Evolutionary conservation across 352 stramenopile species (phyloP).

Genomic region (Globisporangium paroecandrum): DNA sequence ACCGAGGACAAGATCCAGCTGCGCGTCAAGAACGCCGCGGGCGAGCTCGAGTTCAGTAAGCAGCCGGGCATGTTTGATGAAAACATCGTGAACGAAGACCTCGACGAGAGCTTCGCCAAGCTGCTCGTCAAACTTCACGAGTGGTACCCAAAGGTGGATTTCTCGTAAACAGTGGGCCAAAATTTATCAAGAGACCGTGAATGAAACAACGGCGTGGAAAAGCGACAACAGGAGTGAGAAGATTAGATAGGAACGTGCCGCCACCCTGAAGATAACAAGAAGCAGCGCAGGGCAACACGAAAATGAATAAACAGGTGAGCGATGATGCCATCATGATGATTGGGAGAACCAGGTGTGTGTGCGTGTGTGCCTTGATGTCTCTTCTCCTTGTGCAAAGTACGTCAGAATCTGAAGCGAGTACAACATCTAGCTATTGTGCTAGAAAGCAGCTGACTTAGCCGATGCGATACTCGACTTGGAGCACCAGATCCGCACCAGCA

Average conservation of each 20-base stretch:
- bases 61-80: slow-evolving; percentile 85
- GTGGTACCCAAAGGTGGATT: slow-evolving; percentile 72
- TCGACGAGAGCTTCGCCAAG: slow-evolving; percentile 79
- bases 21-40: slow-evolving; percentile 90
- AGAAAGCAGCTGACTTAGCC: neutral
- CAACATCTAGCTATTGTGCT: too few species aligned
- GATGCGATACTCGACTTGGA: slow-evolving; percentile 43
- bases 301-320: slow-evolving; percentile 10
- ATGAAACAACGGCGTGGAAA: neutral
- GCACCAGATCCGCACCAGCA: slow-evolving; percentile 20
- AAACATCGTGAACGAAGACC: slow-evolving; percentile 86
- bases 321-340: neutral
- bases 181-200: neutral
- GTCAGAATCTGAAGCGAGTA: neutral
- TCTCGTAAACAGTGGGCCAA: slow-evolving; percentile 28
- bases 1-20: slow-evolving; percentile 94
- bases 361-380: neutral
- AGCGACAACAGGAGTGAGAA: neutral
- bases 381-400: neutral
- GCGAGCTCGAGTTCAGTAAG: slow-evolving; percentile 91
- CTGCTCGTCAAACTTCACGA: slow-evolving; percentile 63
- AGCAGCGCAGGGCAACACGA: neutral
- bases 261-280: neutral
- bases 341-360: neutral
- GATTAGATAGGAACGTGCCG: slow-evolving; percentile 8